Percentiles rank a stretch among this genome's conserved stretches.
These are phyloP conservation scores for Clonostachys solani DNA, from an alignment of 2,329 filamentous ascomycete genomes.

Conservation along the genomic window DNA sequence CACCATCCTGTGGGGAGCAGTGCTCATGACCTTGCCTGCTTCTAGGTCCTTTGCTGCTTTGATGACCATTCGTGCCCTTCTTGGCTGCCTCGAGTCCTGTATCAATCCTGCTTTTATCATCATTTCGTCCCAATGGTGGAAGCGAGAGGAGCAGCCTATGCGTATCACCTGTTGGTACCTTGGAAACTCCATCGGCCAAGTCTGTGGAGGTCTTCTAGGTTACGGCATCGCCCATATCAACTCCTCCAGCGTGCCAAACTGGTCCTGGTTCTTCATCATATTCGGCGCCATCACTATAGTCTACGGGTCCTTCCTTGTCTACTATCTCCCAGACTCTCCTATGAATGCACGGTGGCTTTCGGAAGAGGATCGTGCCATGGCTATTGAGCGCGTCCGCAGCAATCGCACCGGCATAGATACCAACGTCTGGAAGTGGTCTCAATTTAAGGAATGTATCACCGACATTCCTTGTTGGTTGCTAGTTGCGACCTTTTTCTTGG, in stretches of 20 bases:
- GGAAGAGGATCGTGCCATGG: slow-evolving; percentile 17
- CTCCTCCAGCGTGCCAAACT: neutral
- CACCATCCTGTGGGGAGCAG: neutral
- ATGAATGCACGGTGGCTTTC: slow-evolving; percentile 24
- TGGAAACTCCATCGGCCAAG: neutral
- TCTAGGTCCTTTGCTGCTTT: slow-evolving; percentile 76
- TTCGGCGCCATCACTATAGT: slow-evolving; percentile 29
- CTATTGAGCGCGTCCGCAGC: slow-evolving; percentile 16
- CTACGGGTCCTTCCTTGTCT: slow-evolving; percentile 29
- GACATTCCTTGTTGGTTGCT: slow-evolving; percentile 31
- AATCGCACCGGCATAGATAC: slow-evolving; percentile 34
- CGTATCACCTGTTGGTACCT: neutral
- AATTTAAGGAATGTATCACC: slow-evolving; percentile 27
- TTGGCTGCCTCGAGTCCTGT: neutral
- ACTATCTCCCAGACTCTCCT: slow-evolving; percentile 32
- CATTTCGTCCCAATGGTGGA: neutral
- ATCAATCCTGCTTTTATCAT: neutral
- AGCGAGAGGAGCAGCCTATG: neutral
- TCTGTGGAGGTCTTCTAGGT: neutral
- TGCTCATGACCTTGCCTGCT: slow-evolving; percentile 49
- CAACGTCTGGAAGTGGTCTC: slow-evolving; percentile 35
- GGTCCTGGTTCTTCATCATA: neutral
- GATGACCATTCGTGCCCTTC: slow-evolving; percentile 47
- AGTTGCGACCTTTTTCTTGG: slow-evolving; percentile 33
- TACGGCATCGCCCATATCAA: neutral